Evolutionary conservation across 306 rosid species (phyloP), one percentile per base, ranked within the genome.

Genomic region (Citrullus amarus): DNA sequence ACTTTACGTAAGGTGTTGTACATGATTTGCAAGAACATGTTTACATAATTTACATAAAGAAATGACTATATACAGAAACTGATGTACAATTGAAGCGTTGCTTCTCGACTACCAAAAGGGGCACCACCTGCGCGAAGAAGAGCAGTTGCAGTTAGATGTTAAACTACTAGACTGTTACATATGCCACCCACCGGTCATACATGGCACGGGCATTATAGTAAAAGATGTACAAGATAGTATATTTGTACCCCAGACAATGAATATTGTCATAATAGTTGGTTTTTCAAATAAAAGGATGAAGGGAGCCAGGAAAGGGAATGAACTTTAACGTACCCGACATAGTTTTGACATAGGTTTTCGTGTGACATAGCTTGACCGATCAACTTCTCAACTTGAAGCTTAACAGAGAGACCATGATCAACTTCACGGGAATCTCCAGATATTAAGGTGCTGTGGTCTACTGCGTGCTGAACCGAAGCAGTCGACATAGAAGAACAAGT

Each of bases 341-440:
- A 95, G 78, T 95, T 95, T 87, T 95, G 99, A 87, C 99, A 95
- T 84, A 95, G 83, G 82, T 95, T 95, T 88, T 95, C 99, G 60
- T 80, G 89, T 8, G 99, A 92, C n/a, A 59, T 82, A 46, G 99
- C 99, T 85, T 95, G 97, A 50, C 38, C 71, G 54, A 95, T 95
- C 82, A 95, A 87, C 88, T 89, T 95, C 74, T 95, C 89, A 78
- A 95, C 99, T 88, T 95, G 99, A 86, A 87, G 80, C 82, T 91
- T 91, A 58, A 91, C 97, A 57, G 96, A 86, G 77, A 95, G 88
- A 79, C 97, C 96, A 66, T 91, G 99, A 75, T 95, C 99, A 82
- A 81, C 91, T 84, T 95, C 99, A 12, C 93, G 90, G 76, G 88
- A 76, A 70, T 95, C 99, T 62, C 97, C 99, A 73, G 91, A 77